A percentile compares a stretch with the other conserved stretches of the same genome.
phyloP scores from a whole-genome alignment of 805 yeast genomes.

The Zygotorulaspora danielsina region DNA sequence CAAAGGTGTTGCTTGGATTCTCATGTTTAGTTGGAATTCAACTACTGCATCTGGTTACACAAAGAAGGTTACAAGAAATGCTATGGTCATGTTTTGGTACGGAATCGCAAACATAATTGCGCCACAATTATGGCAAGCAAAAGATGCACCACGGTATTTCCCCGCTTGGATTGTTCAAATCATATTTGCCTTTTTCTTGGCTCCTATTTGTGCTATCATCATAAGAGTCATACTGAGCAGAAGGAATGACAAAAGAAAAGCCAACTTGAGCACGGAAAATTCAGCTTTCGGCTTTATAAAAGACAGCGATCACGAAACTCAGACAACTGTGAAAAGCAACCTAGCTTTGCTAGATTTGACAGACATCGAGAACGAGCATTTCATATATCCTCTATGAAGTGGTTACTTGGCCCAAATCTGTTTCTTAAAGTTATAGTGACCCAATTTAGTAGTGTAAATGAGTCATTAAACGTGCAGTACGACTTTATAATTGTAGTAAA shows the following conservation, averaged over 20 bases:
- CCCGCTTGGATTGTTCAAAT: slow-evolving; percentile 54
- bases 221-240: slow-evolving; percentile 42
- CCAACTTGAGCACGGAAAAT: slow-evolving; percentile 16
- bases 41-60: slow-evolving; percentile 46
- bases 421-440: too few species aligned
- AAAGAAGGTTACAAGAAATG: slow-evolving; percentile 46
- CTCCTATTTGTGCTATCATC: slow-evolving; percentile 42
- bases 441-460: too few species aligned
- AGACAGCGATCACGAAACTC: slow-evolving; percentile 27
- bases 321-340: slow-evolving; percentile 23
- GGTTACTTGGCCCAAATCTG: too few species aligned
- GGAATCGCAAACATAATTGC: slow-evolving; percentile 49
- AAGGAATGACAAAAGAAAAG: slow-evolving; percentile 43
- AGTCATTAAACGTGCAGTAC: too few species aligned
- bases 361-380: slow-evolving; percentile 47
- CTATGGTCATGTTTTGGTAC: slow-evolving; percentile 43
- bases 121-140: slow-evolving; percentile 51
- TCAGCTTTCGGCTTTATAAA: slow-evolving; percentile 27
- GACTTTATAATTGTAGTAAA: too few species aligned
- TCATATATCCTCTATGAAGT: slow-evolving; percentile 49
- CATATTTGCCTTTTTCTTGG: slow-evolving; percentile 43
- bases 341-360: slow-evolving; percentile 47
- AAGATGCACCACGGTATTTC: slow-evolving; percentile 43
- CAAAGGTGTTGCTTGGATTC: slow-evolving; percentile 41
- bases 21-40: slow-evolving; percentile 36